Conservation (phyloP, 108 stramenopile species). For the Pseudonitzschia multiseries region DNA sequence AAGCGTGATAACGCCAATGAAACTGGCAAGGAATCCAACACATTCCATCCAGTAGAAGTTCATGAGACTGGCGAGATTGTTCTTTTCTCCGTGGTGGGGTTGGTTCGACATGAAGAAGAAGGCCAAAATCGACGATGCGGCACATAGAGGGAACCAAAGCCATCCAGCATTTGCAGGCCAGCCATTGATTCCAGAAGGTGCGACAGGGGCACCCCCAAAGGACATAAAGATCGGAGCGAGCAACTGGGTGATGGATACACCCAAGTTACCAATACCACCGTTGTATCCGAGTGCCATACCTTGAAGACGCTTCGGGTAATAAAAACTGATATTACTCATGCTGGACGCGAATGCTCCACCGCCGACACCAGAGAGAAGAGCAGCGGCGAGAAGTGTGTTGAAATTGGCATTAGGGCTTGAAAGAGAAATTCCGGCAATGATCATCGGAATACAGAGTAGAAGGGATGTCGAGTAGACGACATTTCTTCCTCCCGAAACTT, state of each 20-base stretch:
- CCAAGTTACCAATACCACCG: constrained; percentile 36
- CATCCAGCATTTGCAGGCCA: constrained; percentile 37
- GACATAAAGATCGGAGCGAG: constrained; percentile 35
- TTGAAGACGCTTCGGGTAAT: constrained; percentile 30
- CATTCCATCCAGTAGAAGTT: constrained; percentile 40
- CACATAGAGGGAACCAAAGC: constrained; percentile 39
- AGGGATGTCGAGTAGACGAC: constrained; percentile 31
- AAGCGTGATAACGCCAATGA: constrained; percentile 28
- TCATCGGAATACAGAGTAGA: constrained; percentile 36
- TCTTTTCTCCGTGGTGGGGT: constrained; percentile 23
- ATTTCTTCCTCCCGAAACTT: constrained; percentile 34
- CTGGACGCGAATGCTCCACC: constrained; percentile 37
- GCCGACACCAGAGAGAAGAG: constrained; percentile 30
- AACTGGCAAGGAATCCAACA: constrained; percentile 26
- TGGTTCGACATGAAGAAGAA: constrained; percentile 36
- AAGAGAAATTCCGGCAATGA: constrained; percentile 28
- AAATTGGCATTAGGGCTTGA: constrained; percentile 12
- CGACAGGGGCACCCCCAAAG: constrained; percentile 16
- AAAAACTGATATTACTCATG: constrained; percentile 39
- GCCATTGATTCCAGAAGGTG: constrained; percentile 14
- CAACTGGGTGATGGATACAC: constrained; percentile 26
- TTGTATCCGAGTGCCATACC: constrained; percentile 31
- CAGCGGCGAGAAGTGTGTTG: constrained; percentile 19
- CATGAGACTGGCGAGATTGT: constrained; percentile 10
- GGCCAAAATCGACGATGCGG: constrained; percentile 15